phyloP scores from a whole-genome alignment of 2,329 filamentous ascomycete genomes.

The Uncinocarpus reesii region DNA sequence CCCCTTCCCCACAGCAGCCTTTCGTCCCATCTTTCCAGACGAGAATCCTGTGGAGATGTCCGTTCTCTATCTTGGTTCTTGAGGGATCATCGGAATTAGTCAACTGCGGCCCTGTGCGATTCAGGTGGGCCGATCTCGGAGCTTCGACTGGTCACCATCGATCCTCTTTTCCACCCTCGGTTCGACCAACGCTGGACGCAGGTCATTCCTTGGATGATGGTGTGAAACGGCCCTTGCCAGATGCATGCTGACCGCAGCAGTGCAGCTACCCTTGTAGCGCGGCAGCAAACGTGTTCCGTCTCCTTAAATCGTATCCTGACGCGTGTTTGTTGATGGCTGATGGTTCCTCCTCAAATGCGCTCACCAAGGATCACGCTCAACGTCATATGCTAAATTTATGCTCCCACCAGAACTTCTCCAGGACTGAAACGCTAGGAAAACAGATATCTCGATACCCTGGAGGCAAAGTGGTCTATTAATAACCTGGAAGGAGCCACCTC shows the following conservation, averaged over 20 bases:
- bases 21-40: neutral
- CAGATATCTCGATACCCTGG: neutral
- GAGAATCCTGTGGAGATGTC: neutral
- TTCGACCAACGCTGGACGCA: no score
- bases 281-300: neutral
- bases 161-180: no score
- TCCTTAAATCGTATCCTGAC: neutral
- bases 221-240: neutral
- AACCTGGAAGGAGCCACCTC: neutral
- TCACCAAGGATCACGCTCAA: neutral
- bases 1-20: neutral
- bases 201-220: no score
- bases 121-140: neutral
- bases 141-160: no score
- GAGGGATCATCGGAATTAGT: no score
- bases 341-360: neutral
- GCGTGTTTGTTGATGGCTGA: neutral
- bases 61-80: neutral
- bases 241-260: neutral
- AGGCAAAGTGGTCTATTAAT: no score
- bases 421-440: neutral
- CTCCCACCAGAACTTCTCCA: no score
- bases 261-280: neutral
- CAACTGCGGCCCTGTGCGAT: no score
- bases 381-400: slow-evolving; percentile 4